Percentiles rank a stretch among this genome's conserved stretches.
These are phyloP conservation scores for Phlebiopsis gigantea DNA, from an alignment of 768 basidiomycete genomes.

Conservation along the genomic window DNA sequence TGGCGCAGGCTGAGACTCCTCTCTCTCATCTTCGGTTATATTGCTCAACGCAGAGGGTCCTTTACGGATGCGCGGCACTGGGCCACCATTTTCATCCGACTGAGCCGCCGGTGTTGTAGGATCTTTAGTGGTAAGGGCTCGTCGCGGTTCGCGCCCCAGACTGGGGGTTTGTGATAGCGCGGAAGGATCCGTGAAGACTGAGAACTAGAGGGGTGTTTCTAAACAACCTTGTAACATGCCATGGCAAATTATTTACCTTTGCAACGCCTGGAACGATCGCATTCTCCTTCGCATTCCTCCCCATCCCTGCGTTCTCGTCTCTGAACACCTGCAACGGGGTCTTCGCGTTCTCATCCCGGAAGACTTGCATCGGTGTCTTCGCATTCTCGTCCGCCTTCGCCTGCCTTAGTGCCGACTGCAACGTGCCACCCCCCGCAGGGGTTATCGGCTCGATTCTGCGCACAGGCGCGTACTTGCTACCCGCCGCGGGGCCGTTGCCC, in stretches of 20 bases:
- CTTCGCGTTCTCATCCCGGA: slow-evolving; percentile 14
- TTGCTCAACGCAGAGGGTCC: slow-evolving; percentile 1
- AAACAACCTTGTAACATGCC: background rate
- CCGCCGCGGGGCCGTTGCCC: slow-evolving; percentile 40
- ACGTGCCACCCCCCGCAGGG: slow-evolving; percentile 14
- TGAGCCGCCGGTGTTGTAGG: slow-evolving; percentile 20
- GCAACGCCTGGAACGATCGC: slow-evolving; percentile 25
- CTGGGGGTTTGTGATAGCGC: slow-evolving; percentile 31
- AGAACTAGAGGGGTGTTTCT: slow-evolving; percentile 40
- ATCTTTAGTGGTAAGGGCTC: slow-evolving; percentile 46
- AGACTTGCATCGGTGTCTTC: background rate
- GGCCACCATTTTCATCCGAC: slow-evolving; percentile 16
- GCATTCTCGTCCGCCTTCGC: background rate
- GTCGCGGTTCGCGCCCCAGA: slow-evolving; percentile 22
- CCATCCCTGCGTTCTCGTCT: slow-evolving; percentile 10
- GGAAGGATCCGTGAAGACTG: slow-evolving; percentile 54
- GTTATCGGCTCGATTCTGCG: slow-evolving; percentile 59
- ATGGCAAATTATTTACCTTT: slow-evolving; percentile 32
- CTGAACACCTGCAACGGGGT: background rate
- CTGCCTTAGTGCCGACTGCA: background rate
- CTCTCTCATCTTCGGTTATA: background rate
- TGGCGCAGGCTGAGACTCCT: slow-evolving; percentile 2
- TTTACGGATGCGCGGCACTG: background rate
- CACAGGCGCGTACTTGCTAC: slow-evolving; percentile 71
- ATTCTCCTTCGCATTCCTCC: slow-evolving; percentile 35